A percentile compares a stretch with the other conserved stretches of the same genome.
phyloP scores from a whole-genome alignment of 371 early-diverging fungal species.

The Rhizopus arrhizus region DNA sequence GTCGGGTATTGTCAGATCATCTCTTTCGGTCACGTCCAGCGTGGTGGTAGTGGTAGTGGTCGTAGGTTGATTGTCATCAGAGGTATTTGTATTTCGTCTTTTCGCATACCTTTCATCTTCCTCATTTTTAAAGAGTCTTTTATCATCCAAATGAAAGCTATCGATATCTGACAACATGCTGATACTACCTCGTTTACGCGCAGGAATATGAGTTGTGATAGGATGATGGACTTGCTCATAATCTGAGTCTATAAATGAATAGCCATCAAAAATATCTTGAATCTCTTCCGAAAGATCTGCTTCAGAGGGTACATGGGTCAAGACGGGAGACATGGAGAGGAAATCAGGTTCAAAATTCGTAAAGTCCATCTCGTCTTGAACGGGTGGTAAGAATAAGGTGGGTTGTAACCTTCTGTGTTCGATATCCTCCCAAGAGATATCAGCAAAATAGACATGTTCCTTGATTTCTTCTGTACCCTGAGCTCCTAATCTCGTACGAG shows the following conservation, averaged over 20 bases:
- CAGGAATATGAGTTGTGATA: slow-evolving; percentile 12
- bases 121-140: slow-evolving; percentile 15
- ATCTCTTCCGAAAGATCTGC: slow-evolving; percentile 50
- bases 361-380: slow-evolving; percentile 60
- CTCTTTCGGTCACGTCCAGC: slow-evolving; percentile 32
- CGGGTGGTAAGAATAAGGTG: slow-evolving; percentile 57
- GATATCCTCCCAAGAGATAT: slow-evolving; percentile 73
- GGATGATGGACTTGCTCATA: slow-evolving; percentile 20
- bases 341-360: slow-evolving; percentile 64
- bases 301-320: slow-evolving; percentile 46
- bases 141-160: slow-evolving; percentile 30
- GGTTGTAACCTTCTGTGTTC: slow-evolving; percentile 52
- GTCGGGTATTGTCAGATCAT: slow-evolving; percentile 1
- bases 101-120: slow-evolving; percentile 39
- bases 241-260: slow-evolving; percentile 48
- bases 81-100: slow-evolving; percentile 39
- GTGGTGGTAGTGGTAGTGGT: slow-evolving; percentile 13
- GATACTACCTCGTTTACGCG: slow-evolving; percentile 48
- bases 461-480: slow-evolving; percentile 64
- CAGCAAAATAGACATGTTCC: slow-evolving; percentile 69
- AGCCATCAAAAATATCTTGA: slow-evolving; percentile 61
- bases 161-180: slow-evolving; percentile 44
- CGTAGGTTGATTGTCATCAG: slow-evolving; percentile 12
- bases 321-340: slow-evolving; percentile 54
- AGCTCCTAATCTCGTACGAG: slow-evolving; percentile 65